These are phyloP conservation scores for Gillenia trifoliata DNA, from an alignment of 306 rosid species.

Conservation along the genomic window DNA sequence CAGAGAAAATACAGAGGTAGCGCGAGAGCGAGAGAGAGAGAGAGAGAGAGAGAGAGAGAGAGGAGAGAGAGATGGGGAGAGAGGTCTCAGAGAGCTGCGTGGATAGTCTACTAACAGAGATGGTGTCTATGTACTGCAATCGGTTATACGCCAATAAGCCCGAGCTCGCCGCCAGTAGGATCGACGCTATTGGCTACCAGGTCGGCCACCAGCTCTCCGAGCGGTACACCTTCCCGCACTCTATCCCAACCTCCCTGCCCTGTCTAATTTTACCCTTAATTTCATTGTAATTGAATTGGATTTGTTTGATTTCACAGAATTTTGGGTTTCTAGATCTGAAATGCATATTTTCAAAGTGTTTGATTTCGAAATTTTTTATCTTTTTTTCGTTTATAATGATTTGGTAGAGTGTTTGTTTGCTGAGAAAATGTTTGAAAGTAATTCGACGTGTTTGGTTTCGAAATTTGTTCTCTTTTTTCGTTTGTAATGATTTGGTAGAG, in stretches of 20 bases:
- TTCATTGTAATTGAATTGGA: not conserved
- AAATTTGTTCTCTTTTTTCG: not conserved
- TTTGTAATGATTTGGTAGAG: not conserved
- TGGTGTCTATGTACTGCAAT: constrained; percentile 77
- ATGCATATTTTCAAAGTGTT: not conserved
- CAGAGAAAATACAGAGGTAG: no score
- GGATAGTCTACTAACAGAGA: constrained; percentile 78
- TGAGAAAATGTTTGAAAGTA: not conserved
- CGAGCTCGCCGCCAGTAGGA: constrained; percentile 91
- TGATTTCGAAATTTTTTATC: not conserved
- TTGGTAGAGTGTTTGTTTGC: constrained; percentile 1
- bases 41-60: constrained; percentile 30
- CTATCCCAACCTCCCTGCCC: not conserved
- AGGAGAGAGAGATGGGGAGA: constrained; percentile 60
- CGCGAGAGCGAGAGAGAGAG: not conserved
- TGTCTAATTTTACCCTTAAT: not conserved
- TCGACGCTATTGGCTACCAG: constrained; percentile 96
- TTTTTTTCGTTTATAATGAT: not conserved
- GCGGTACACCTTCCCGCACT: constrained; percentile 43
- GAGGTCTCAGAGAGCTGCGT: constrained; percentile 96
- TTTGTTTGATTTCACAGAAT: not conserved
- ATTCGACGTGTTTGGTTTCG: not conserved
- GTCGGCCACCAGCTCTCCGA: constrained; percentile 99
- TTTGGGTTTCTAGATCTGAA: constrained; percentile 25
- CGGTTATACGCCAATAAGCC: constrained; percentile 87